phyloP scores from a whole-genome alignment of 2,329 filamentous ascomycete species.

The Volutella citrinella region DNA sequence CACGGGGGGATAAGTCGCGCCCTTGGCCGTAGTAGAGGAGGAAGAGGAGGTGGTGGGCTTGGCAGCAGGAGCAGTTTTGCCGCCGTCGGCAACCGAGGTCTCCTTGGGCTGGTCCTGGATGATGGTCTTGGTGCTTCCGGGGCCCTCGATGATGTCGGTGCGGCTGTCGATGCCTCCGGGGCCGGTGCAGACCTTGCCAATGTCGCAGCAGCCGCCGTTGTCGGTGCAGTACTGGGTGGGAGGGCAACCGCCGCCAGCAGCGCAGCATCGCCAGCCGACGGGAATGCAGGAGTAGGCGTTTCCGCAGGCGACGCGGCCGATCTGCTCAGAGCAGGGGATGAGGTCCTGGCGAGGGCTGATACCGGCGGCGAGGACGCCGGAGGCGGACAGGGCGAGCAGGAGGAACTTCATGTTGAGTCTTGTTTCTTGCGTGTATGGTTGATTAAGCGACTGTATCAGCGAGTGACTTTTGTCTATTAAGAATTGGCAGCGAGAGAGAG shows the following conservation, averaged over 20 bases:
- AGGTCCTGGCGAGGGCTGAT: slow-evolving; percentile 16
- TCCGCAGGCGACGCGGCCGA: slow-evolving; percentile 26
- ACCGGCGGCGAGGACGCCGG: slow-evolving; percentile 16
- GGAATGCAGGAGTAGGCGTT: slow-evolving; percentile 28
- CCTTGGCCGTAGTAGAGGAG: too few species aligned
- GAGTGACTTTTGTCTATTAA: slow-evolving; percentile 5
- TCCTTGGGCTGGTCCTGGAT: slow-evolving; percentile 5
- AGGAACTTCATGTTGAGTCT: slow-evolving; percentile 24
- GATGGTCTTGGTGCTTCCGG: slow-evolving; percentile 4
- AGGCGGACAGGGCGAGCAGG: slow-evolving; percentile 19
- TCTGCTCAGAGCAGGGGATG: slow-evolving; percentile 20
- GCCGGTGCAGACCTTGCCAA: slow-evolving; percentile 24
- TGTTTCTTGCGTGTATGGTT: too few species aligned
- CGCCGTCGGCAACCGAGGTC: slow-evolving; percentile 1
- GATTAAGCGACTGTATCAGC: slow-evolving; percentile 5
- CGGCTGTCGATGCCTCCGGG: slow-evolving; percentile 21
- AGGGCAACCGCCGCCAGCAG: slow-evolving; percentile 27
- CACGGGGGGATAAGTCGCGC: too few species aligned
- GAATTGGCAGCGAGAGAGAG: too few species aligned
- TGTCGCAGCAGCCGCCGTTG: slow-evolving; percentile 28
- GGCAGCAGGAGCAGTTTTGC: not conserved
- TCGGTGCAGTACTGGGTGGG: slow-evolving; percentile 22
- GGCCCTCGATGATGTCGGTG: slow-evolving; percentile 12
- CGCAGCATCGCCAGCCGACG: slow-evolving; percentile 27
- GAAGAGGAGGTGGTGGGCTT: slow-evolving; percentile 2